Evolutionary conservation across 306 rosid species (phyloP).

Genomic region (Begonia loranthoides): DNA sequence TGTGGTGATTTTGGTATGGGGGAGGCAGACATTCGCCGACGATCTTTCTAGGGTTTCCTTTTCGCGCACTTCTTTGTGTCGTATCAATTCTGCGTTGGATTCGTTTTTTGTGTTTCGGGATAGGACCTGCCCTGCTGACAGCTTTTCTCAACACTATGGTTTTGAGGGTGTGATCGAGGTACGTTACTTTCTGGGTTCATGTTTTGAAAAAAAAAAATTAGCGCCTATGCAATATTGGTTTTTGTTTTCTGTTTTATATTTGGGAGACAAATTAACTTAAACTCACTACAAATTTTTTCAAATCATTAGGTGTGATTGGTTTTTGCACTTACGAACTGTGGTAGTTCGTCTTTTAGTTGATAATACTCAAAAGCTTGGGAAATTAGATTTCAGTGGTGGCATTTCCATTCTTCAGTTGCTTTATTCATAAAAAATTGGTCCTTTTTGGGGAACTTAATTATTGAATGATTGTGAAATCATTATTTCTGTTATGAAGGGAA

Average conservation of each 20-base stretch:
- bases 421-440: no score
- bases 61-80: slow-evolving; percentile 24
- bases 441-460: neutral
- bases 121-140: slow-evolving; percentile 22
- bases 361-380: neutral
- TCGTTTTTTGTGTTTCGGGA: slow-evolving; percentile 38
- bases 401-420: no score
- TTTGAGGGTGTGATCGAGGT: slow-evolving; percentile 66
- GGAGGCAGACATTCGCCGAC: slow-evolving; percentile 22
- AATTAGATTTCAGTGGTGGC: neutral
- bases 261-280: no score
- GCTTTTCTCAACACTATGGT: slow-evolving; percentile 23
- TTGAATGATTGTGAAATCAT: slow-evolving; percentile 13
- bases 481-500: slow-evolving; percentile 52
- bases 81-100: slow-evolving; percentile 27
- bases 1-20: slow-evolving; percentile 18
- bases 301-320: neutral
- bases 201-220: no score
- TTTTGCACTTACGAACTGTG: neutral
- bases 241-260: neutral
- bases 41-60: slow-evolving; percentile 22
- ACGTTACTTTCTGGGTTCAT: neutral
- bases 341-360: neutral
- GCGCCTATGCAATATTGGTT: neutral
- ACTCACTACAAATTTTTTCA: neutral